These are phyloP conservation scores for Alternaria solani DNA, from an alignment of 2,329 filamentous ascomycete species.

Conservation along the genomic window DNA sequence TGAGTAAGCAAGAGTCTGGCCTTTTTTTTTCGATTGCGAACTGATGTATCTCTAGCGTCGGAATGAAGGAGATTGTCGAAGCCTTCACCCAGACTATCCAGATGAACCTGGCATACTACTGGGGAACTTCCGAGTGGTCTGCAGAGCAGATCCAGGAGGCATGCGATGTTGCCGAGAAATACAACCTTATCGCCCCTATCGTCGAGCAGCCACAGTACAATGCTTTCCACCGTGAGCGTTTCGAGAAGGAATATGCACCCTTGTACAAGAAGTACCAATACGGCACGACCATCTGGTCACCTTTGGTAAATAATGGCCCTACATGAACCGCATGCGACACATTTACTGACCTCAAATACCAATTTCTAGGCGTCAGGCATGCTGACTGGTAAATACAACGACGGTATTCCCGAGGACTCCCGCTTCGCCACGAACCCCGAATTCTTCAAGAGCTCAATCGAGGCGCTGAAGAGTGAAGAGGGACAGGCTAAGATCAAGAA, in stretches of 20 bases:
- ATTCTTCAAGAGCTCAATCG: conserved; percentile 65
- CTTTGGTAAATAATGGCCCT: conserved; percentile 49
- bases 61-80: conserved; percentile 70
- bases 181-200: conserved; percentile 66
- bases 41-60: conserved; percentile 52
- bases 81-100: conserved; percentile 61
- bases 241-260: conserved; percentile 68
- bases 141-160: conserved; percentile 68
- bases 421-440: conserved; percentile 67
- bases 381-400: conserved; percentile 70
- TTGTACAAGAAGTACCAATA: conserved; percentile 65
- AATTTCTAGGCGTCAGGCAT: conserved; percentile 58
- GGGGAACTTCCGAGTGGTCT: conserved; percentile 66
- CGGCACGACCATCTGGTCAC: conserved; percentile 65
- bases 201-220: conserved; percentile 68
- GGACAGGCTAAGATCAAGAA: conserved; percentile 64
- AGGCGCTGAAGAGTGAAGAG: conserved; percentile 59
- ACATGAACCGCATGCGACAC: neutral
- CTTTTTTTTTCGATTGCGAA: neutral
- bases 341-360: neutral
- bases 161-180: conserved; percentile 66
- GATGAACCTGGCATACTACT: conserved; percentile 65
- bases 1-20: conserved; percentile 36
- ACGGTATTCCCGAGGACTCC: conserved; percentile 67
- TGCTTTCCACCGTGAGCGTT: conserved; percentile 67